Base-by-base conservation (phyloP, 768 basidiomycete genomes). In the Lactifluus hygrophoroides region DNA sequence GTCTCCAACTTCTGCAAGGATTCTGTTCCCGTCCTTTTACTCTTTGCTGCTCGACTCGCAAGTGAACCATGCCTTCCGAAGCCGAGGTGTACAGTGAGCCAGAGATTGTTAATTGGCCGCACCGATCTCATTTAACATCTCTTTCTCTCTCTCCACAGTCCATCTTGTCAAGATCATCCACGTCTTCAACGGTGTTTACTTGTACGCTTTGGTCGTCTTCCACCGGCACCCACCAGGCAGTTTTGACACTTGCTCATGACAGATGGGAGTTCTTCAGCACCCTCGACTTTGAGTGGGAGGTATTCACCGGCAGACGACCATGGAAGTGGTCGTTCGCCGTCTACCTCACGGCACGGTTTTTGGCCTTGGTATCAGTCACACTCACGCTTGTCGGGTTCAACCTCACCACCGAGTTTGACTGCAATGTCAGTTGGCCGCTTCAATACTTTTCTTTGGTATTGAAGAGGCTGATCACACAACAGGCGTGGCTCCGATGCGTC, bases 261-360 rank as follows among this genome's bases (percentile, higher is more conserved):
- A 63, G 62, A 61, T 63, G 62, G 62, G 62, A 63, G 47, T 63
- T 56, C 13, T 5, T 61, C 40, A 63, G 54, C 17, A 61, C 62
- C 25, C 52, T 63, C 17, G 52, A 51, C 32, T 63, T 63, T 34
- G 59, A 61, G 54, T 52, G 48, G 60, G 54, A 63, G 32, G 53
- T 63, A 28, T 63, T 61, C 51, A 61, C 62, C 0, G 59, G 62
- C 38, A 45, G 44, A 46, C 54, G 62, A n/a, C 62, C 59, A 7
- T 61, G 59, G 59, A 61, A 60, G 34, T 63, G 62, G 62, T 63
- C 62, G 16, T 61, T 61, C 38, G 58, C 38, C 30, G 44, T 56
- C 19, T 63, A 63, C 42, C 23, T 63, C 30, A 28, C 27, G 5
- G 44, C 58, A 5, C 43, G 62, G 35, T 3, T 63, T 9, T 35